A percentile compares a stretch with the other conserved stretches of the same genome.
phyloP scores from a whole-genome alignment of 163 green algal species.

The Scenedesmus sp. region DNA sequence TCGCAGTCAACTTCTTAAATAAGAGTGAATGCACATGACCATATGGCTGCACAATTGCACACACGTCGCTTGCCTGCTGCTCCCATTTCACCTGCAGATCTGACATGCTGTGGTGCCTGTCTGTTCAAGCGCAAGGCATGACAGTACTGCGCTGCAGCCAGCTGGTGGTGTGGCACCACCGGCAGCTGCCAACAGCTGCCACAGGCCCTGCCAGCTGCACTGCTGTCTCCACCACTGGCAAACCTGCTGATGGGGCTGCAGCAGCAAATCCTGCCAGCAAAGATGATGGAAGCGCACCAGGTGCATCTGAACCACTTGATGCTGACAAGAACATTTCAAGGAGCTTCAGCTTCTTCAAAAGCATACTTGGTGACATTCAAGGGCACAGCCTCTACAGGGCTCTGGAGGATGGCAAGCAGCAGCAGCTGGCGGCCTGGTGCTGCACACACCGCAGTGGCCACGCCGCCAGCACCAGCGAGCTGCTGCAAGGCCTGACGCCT shows the following conservation, averaged over 20 bases:
- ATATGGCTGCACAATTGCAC: too few relatives aligned
- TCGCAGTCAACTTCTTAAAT: too few relatives aligned
- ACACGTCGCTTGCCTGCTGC: too few relatives aligned
- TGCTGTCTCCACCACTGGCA: background rate
- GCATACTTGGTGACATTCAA: slow-evolving; percentile 11
- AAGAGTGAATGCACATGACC: too few relatives aligned
- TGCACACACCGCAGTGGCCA: background rate
- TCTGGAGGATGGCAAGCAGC: slow-evolving; percentile 1
- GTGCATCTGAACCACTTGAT: background rate
- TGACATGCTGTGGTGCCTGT: slow-evolving; percentile 55
- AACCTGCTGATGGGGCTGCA: background rate
- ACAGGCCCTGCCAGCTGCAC: background rate
- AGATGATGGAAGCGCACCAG: background rate
- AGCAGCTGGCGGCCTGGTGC: background rate
- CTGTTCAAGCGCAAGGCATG: slow-evolving; percentile 9
- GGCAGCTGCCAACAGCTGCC: background rate
- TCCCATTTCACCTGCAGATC: background rate
- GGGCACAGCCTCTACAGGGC: slow-evolving; percentile 39
- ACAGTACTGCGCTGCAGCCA: slow-evolving; percentile 34
- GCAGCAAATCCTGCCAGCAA: background rate
- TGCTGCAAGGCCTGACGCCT: background rate
- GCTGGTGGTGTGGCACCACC: slow-evolving; percentile 36
- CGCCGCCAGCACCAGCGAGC: background rate
- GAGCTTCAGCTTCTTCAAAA: background rate
- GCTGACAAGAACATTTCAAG: background rate